These are phyloP conservation scores for Solanum pennellii DNA, from an alignment of 257 asterid species.

Conservation along the genomic window DNA sequence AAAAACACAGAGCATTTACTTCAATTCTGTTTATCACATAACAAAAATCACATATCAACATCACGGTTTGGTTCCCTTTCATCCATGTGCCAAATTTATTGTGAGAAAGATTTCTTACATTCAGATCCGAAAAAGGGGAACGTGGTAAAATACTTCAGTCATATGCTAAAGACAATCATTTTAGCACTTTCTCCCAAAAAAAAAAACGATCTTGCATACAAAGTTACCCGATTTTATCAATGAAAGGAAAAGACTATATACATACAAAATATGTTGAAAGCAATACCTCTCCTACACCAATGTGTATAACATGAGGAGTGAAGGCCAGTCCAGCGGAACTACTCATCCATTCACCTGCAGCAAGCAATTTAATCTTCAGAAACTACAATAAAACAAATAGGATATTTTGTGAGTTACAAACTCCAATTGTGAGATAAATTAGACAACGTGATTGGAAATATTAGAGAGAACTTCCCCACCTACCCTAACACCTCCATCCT, in stretches of 20 bases:
- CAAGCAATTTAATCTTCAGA: neutral
- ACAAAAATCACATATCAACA: neutral
- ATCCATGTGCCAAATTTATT: neutral
- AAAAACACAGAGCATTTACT: neutral
- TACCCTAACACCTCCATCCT: neutral
- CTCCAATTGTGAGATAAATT: neutral
- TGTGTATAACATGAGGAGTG: slow-evolving; percentile 27
- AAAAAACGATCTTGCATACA: neutral
- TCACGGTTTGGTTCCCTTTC: neutral
- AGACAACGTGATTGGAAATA: neutral
- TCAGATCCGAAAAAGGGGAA: neutral
- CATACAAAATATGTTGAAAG: neutral
- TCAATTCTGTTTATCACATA: neutral
- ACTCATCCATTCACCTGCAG: slow-evolving; percentile 42
- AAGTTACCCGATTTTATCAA: neutral
- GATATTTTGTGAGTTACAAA: neutral
- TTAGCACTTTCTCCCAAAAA: neutral
- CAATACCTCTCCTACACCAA: slow-evolving; percentile 28
- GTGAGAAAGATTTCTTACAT: neutral
- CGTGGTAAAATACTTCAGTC: neutral
- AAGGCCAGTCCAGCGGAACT: slow-evolving; percentile 38
- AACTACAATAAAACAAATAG: neutral
- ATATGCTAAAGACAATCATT: neutral
- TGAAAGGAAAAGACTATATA: neutral
- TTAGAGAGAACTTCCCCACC: neutral